Evolutionary conservation across 2,329 filamentous ascomycete species (phyloP).

Genomic region (Whalleya microplaca): DNA sequence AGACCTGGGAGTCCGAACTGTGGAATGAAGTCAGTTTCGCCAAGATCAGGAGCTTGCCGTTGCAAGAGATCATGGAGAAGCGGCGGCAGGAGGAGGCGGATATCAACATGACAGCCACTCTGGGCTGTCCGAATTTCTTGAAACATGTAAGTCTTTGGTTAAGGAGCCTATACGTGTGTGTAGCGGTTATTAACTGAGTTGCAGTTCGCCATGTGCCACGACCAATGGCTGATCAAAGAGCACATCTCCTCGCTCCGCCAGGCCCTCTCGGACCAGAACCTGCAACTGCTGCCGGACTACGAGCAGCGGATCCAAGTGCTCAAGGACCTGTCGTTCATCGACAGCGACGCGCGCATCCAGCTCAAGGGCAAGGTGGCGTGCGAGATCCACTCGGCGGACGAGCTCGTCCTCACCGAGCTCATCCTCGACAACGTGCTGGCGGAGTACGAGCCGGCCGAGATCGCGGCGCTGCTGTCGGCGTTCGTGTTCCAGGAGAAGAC

Average conservation of each 20-base stretch:
- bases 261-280: slow-evolving; percentile 92
- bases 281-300: slow-evolving; percentile 94
- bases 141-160: slow-evolving; percentile 81
- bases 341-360: slow-evolving; percentile 83
- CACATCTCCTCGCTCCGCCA: slow-evolving; percentile 87
- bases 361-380: slow-evolving; percentile 98
- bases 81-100: slow-evolving; percentile 65
- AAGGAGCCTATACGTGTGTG: not conserved
- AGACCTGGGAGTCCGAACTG: slow-evolving; percentile 71
- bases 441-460: slow-evolving; percentile 94
- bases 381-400: slow-evolving; percentile 96
- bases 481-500: slow-evolving; percentile 99
- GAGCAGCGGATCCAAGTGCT: slow-evolving; percentile 92
- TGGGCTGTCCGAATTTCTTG: slow-evolving; percentile 76
- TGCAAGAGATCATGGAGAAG: slow-evolving; percentile 79
- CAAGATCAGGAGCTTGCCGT: slow-evolving; percentile 78
- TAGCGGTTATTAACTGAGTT: slow-evolving; percentile 46
- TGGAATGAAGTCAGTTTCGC: slow-evolving; percentile 87
- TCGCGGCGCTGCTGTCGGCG: slow-evolving; percentile 87
- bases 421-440: slow-evolving; percentile 96
- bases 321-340: slow-evolving; percentile 90
- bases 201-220: slow-evolving; percentile 92
- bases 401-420: slow-evolving; percentile 92
- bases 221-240: slow-evolving; percentile 95
- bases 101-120: slow-evolving; percentile 67